phyloP scores from a whole-genome alignment of 352 stramenopile genomes.

The Phytophthora ramorum region DNA sequence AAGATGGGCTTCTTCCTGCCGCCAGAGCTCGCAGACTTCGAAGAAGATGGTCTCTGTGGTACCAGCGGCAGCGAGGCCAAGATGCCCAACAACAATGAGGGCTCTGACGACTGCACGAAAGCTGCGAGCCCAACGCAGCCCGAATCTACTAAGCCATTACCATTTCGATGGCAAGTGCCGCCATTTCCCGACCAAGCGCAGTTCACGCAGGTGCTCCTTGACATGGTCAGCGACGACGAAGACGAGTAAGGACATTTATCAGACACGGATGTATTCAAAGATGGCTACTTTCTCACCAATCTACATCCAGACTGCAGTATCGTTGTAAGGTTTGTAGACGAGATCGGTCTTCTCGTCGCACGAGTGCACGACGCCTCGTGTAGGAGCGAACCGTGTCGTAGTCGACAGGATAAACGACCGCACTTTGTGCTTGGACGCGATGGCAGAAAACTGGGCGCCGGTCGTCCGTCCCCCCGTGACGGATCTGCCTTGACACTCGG shows the following conservation, averaged over 20 bases:
- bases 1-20: slow-evolving; percentile 29
- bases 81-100: background rate
- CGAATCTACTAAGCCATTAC: background rate
- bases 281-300: background rate
- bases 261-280: background rate
- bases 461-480: slow-evolving; percentile 8
- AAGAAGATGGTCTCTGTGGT: slow-evolving; percentile 57
- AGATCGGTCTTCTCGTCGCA: slow-evolving; percentile 31
- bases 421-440: slow-evolving; percentile 20
- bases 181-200: slow-evolving; percentile 15
- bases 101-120: background rate
- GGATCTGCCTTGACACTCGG: slow-evolving; percentile 21
- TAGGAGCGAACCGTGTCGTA: background rate
- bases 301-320: slow-evolving; percentile 15
- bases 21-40: slow-evolving; percentile 65
- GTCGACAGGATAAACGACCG: slow-evolving; percentile 32
- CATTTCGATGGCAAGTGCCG: slow-evolving; percentile 41
- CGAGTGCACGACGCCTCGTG: slow-evolving; percentile 18
- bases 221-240: slow-evolving; percentile 44
- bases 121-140: background rate
- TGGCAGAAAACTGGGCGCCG: slow-evolving; percentile 9
- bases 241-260: slow-evolving; percentile 22
- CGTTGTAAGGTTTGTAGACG: slow-evolving; percentile 25
- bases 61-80: background rate
- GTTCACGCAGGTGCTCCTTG: slow-evolving; percentile 30